phyloP scores from a whole-genome alignment of 1,284 basidiomycete genomes.

The Tilletia walkeri region DNA sequence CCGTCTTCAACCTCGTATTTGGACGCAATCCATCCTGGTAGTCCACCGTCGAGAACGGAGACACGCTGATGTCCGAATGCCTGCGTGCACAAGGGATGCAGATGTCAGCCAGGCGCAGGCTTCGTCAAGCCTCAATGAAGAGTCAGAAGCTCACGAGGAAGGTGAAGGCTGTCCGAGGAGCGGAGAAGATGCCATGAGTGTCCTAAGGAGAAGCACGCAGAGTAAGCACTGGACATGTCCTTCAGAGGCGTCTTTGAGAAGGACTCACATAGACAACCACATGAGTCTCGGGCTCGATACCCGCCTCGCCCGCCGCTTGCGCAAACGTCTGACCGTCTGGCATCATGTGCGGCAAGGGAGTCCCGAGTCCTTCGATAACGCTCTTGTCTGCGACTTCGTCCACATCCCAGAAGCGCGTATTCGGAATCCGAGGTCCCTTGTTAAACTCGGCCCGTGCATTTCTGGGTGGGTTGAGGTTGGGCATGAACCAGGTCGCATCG shows the following conservation, averaged over 20 bases:
- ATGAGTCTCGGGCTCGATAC: conserved; percentile 72
- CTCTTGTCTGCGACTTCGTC: conserved; percentile 64
- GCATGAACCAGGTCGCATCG: conserved; percentile 87
- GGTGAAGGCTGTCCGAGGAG: conserved; percentile 45
- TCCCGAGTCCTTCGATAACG: conserved; percentile 33
- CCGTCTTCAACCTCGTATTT: conserved; percentile 35
- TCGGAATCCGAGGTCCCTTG: conserved; percentile 67
- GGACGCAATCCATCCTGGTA: conserved; percentile 46
- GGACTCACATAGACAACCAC: conserved; percentile 84
- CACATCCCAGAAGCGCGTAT: conserved; percentile 76
- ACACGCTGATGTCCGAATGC: conserved; percentile 48
- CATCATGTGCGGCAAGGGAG: conserved; percentile 83
- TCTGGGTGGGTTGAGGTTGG: conserved; percentile 65
- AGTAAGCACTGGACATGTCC: no score
- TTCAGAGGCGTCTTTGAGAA: conserved; percentile 72
- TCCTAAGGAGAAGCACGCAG: conserved; percentile 20
- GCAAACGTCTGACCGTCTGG: conserved; percentile 73
- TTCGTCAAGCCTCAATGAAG: no score
- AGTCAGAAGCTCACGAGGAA: conserved; percentile 23
- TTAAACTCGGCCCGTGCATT: conserved; percentile 68
- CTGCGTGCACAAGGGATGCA: background rate
- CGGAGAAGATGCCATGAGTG: conserved; percentile 29
- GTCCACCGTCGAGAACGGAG: conserved; percentile 50
- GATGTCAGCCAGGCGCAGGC: background rate
- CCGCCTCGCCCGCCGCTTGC: conserved; percentile 74